Evolutionary conservation across 139 green algal genomes (phyloP).

Genomic region (Tetradesmus obliquus): DNA sequence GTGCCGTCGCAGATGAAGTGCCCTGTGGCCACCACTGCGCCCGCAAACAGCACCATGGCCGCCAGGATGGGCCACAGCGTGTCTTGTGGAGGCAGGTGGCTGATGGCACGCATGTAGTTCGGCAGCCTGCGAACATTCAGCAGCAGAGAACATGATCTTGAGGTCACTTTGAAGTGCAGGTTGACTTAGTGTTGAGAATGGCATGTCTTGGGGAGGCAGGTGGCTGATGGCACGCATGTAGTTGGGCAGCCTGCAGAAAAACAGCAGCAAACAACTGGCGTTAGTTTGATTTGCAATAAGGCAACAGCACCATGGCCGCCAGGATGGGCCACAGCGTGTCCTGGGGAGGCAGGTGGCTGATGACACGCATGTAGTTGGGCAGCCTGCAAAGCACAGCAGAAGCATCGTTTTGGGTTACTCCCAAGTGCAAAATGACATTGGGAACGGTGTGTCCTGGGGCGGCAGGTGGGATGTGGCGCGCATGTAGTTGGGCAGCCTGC

Average conservation of each 20-base stretch:
- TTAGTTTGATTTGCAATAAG: too few species aligned
- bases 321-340: background rate
- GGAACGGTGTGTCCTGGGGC: too few species aligned
- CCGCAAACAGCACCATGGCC: background rate
- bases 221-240: background rate
- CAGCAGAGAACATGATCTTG: background rate
- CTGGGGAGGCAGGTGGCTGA: background rate
- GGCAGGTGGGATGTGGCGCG: background rate
- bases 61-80: background rate
- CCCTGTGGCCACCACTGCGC: background rate
- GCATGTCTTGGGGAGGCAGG: background rate
- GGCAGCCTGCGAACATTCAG: background rate
- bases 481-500: background rate
- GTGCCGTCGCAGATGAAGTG: conserved; percentile 11
- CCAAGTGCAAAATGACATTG: too few species aligned
- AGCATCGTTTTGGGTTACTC: too few species aligned
- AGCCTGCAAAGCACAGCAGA: background rate
- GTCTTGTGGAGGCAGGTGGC: background rate
- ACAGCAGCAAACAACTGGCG: too few species aligned
- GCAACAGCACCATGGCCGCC: background rate
- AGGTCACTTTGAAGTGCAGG: too few species aligned
- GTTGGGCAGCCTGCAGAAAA: background rate
- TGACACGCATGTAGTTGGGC: background rate
- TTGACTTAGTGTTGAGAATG: too few species aligned
- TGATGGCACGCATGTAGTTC: background rate